A percentile compares a stretch with the other conserved stretches of the same genome.
phyloP scores from a whole-genome alignment of 2,329 filamentous ascomycete genomes.

The Gaeumannomyces tritici region DNA sequence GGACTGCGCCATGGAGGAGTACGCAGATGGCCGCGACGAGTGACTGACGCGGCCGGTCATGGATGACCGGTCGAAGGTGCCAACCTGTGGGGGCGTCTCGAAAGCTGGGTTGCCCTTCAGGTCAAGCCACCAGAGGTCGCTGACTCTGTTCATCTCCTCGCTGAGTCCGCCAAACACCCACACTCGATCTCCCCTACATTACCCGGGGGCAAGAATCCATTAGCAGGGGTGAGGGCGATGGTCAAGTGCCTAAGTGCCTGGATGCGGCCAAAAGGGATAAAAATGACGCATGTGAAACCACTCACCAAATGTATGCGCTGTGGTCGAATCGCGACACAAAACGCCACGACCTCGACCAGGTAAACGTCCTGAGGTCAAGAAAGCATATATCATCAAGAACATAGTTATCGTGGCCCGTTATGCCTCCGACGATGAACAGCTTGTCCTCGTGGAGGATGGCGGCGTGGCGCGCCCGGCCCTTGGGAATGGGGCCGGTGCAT shows the following conservation, averaged over 20 bases:
- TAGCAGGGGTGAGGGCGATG: neutral
- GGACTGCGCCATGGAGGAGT: constrained; percentile 37
- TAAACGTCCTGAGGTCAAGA: constrained; percentile 92
- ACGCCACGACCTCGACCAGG: constrained; percentile 92
- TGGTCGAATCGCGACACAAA: constrained; percentile 95
- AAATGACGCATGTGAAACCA: constrained; percentile 1
- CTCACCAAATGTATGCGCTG: constrained; percentile 76
- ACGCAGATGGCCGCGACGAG: constrained; percentile 36
- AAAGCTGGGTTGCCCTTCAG: constrained; percentile 84
- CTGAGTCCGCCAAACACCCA: constrained; percentile 96
- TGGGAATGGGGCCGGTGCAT: constrained; percentile 73
- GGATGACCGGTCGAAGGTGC: constrained; percentile 33
- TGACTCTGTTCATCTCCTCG: constrained; percentile 93
- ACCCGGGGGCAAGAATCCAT: neutral
- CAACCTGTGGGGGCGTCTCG: constrained; percentile 54
- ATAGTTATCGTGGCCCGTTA: constrained; percentile 84
- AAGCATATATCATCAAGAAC: constrained; percentile 96
- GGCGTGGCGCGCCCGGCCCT: constrained; percentile 85
- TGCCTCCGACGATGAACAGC: constrained; percentile 90
- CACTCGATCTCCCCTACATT: constrained; percentile 58
- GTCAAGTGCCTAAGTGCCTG: no score
- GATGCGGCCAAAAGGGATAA: no score
- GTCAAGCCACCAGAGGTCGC: constrained; percentile 96
- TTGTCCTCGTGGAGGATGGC: constrained; percentile 95
- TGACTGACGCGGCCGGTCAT: constrained; percentile 26